Percentiles rank a stretch among this genome's conserved stretches.
These are phyloP conservation scores for Lactarius psammicola DNA, from an alignment of 768 basidiomycete genomes.

Conservation along the genomic window DNA sequence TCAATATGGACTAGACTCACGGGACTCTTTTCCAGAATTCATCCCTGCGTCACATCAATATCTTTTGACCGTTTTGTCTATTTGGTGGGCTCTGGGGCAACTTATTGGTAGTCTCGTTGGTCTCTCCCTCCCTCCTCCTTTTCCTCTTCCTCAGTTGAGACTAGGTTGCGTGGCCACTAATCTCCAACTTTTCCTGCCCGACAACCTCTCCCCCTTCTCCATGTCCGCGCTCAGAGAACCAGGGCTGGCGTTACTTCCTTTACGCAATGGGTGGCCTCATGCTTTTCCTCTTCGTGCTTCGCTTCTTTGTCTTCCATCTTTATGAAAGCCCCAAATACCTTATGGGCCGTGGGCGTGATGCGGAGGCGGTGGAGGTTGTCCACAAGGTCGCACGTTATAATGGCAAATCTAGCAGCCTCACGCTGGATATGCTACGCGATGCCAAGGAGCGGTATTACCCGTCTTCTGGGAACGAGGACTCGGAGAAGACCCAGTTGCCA, in stretches of 20 bases:
- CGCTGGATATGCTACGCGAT: constrained; percentile 47
- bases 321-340: constrained; percentile 72
- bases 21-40: constrained; percentile 49
- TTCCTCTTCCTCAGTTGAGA: neutral
- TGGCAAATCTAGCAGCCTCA: constrained; percentile 47
- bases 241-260: constrained; percentile 78
- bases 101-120: constrained; percentile 52
- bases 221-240: constrained; percentile 52
- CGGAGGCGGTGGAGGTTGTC: constrained; percentile 60
- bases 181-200: constrained; percentile 65
- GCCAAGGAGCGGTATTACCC: constrained; percentile 20
- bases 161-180: constrained; percentile 70
- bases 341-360: constrained; percentile 64
- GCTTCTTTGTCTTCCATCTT: constrained; percentile 65
- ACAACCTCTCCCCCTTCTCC: constrained; percentile 33
- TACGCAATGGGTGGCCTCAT: constrained; percentile 71
- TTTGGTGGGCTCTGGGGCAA: constrained; percentile 82
- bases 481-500: constrained; percentile 21
- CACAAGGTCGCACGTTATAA: constrained; percentile 63
- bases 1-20: too few relatives aligned
- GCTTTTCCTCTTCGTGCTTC: constrained; percentile 57
- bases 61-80: constrained; percentile 67
- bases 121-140: neutral
- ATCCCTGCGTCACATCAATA: constrained; percentile 72
- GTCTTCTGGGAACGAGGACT: constrained; percentile 18